phyloP scores from a whole-genome alignment of 768 basidiomycete genomes.

The Pleurotus eryngii region DNA sequence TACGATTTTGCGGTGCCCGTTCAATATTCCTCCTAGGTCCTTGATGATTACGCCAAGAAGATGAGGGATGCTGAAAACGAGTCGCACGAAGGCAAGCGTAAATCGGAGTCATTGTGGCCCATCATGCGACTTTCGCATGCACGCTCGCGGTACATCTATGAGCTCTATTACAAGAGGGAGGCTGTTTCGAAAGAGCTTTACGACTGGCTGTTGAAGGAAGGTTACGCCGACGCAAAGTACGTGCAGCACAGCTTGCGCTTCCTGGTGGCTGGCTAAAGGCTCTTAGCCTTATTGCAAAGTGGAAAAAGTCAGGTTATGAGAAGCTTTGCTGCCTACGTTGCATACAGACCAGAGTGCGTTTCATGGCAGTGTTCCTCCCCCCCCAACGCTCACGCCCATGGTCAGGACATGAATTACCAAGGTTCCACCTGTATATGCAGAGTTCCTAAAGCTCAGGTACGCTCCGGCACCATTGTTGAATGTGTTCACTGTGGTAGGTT shows the following conservation, averaged over 20 bases:
- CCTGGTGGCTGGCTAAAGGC: constrained; percentile 8
- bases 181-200: constrained; percentile 91
- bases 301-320: constrained; percentile 99
- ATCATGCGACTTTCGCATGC: constrained; percentile 98
- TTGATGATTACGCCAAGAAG: constrained; percentile 98
- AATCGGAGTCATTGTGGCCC: constrained; percentile 90
- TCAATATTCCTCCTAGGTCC: constrained; percentile 50
- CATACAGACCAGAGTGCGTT: constrained; percentile 82
- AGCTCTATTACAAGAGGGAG: constrained; percentile 97
- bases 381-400: neutral
- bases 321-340: constrained; percentile 96
- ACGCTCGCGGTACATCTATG: constrained; percentile 94
- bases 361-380: neutral
- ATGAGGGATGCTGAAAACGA: constrained; percentile 99
- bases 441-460: constrained; percentile 92
- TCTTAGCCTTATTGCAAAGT: constrained; percentile 90
- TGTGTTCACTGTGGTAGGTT: constrained; percentile 95
- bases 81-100: constrained; percentile 96
- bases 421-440: constrained; percentile 98
- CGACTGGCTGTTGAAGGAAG: constrained; percentile 97
- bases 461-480: constrained; percentile 87
- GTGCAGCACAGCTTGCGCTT: constrained; percentile 25
- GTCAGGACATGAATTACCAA: constrained; percentile 97
- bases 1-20: neutral
- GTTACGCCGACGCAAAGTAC: constrained; percentile 94